Conservation (phyloP, 2,329 filamentous ascomycete genomes). For the Parascedosporium putredinis region DNA sequence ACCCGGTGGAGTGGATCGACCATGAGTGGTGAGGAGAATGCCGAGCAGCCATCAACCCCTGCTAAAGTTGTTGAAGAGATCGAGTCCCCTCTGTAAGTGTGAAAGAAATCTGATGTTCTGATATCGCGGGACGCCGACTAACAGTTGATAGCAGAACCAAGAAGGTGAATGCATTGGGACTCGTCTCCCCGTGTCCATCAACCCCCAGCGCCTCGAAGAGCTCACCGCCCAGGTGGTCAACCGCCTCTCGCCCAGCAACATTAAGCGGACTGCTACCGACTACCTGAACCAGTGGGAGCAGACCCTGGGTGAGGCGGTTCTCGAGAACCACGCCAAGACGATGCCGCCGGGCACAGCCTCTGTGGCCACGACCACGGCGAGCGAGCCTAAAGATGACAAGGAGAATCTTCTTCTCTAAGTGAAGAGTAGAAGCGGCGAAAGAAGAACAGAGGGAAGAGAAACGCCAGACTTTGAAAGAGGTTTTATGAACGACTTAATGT, state of each 20-base stretch:
- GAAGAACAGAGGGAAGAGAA: background rate
- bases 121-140: too few relatives aligned
- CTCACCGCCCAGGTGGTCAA: conserved; percentile 61
- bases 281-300: conserved; percentile 90
- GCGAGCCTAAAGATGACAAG: conserved; percentile 1
- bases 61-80: conserved; percentile 38
- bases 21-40: conserved; percentile 27
- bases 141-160: too few relatives aligned
- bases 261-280: conserved; percentile 73
- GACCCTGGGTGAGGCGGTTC: conserved; percentile 45
- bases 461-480: too few relatives aligned
- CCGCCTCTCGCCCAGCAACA: conserved; percentile 61
- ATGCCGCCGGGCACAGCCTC: background rate
- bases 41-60: conserved; percentile 34
- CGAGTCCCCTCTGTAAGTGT: conserved; percentile 40
- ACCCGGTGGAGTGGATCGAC: conserved; percentile 56
- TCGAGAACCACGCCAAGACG: conserved; percentile 1
- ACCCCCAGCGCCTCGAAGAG: conserved; percentile 39
- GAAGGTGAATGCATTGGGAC: conserved; percentile 21
- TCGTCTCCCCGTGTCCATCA: conserved; percentile 15
- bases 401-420: conserved; percentile 5
- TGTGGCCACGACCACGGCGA: background rate
- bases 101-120: too few relatives aligned
- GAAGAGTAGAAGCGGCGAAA: background rate
- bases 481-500: too few relatives aligned